These are phyloP conservation scores for Nicotiana undulata DNA, from an alignment of 257 asterid genomes.

Conservation along the genomic window DNA sequence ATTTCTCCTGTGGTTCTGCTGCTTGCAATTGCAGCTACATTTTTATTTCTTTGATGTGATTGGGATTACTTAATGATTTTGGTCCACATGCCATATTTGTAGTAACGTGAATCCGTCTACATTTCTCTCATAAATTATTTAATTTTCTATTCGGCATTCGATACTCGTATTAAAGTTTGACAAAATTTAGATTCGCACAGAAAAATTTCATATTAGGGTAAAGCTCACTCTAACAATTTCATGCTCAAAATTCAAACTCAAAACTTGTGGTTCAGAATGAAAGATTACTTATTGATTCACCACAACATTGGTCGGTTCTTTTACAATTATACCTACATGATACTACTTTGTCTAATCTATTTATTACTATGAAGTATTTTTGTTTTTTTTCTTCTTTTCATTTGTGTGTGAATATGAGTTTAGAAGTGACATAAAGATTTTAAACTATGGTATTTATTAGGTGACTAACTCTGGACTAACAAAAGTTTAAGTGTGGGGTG, in stretches of 20 bases:
- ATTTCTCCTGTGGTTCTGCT: background rate
- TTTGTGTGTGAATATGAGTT: background rate
- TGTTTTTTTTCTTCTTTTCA: background rate
- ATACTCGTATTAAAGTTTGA: fast-evolving
- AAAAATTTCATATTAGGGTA: too few species aligned
- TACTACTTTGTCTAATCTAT: background rate
- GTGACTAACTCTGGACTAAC: too few species aligned
- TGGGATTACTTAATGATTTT: background rate
- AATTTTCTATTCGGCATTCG: too few species aligned
- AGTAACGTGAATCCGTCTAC: background rate
- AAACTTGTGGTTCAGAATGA: fast-evolving
- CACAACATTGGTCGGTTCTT: background rate
- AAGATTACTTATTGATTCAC: too few species aligned
- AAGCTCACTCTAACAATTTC: too few species aligned
- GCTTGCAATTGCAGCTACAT: background rate
- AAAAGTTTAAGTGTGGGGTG: too few species aligned
- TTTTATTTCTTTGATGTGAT: too few species aligned
- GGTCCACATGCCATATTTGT: background rate
- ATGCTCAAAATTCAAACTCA: fast-evolving
- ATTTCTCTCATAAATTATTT: background rate
- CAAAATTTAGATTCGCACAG: too few species aligned
- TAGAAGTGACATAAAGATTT: background rate
- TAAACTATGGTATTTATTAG: background rate
- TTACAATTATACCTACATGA: background rate
- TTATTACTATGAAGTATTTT: too few species aligned